A percentile compares a stretch with the other conserved stretches of the same genome.
phyloP scores from a whole-genome alignment of 2,329 filamentous ascomycete genomes.

The Trichoderma sp. region DNA sequence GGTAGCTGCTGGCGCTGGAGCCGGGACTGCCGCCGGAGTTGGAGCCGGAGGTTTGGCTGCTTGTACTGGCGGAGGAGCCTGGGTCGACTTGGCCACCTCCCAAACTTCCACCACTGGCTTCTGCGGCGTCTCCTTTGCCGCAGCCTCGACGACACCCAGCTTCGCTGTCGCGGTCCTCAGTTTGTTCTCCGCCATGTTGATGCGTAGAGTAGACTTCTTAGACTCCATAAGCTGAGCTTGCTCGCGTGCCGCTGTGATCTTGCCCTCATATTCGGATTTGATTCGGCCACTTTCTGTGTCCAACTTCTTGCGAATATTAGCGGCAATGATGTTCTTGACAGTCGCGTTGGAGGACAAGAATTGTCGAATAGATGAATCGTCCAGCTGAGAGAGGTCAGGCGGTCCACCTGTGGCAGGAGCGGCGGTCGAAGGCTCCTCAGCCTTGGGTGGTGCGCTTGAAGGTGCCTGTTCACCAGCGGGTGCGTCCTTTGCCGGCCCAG shows the following conservation, averaged over 20 bases:
- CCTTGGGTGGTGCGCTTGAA: constrained; percentile 46
- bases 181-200: constrained; percentile 78
- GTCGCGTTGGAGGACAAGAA: constrained; percentile 59
- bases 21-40: constrained; percentile 22
- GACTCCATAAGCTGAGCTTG: constrained; percentile 71
- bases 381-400: constrained; percentile 51
- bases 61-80: constrained; percentile 34
- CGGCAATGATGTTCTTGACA: constrained; percentile 58
- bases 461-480: constrained; percentile 31
- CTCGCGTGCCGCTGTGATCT: constrained; percentile 56
- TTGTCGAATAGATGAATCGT: constrained; percentile 59
- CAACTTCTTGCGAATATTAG: constrained; percentile 70
- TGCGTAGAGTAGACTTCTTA: constrained; percentile 72
- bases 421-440: constrained; percentile 36
- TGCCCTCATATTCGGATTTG: constrained; percentile 57
- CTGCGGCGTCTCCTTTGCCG: constrained; percentile 81
- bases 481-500: constrained; percentile 31
- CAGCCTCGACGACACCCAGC: constrained; percentile 75
- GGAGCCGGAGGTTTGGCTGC: constrained; percentile 11
- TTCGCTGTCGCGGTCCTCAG: constrained; percentile 67
- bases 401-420: constrained; percentile 42
- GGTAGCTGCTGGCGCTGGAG: constrained; percentile 27
- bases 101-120: constrained; percentile 84
- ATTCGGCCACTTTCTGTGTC: constrained; percentile 64
- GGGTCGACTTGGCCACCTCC: constrained; percentile 68